Base-by-base conservation (phyloP, 2,329 filamentous ascomycete genomes). In the Cytospora piceae region DNA sequence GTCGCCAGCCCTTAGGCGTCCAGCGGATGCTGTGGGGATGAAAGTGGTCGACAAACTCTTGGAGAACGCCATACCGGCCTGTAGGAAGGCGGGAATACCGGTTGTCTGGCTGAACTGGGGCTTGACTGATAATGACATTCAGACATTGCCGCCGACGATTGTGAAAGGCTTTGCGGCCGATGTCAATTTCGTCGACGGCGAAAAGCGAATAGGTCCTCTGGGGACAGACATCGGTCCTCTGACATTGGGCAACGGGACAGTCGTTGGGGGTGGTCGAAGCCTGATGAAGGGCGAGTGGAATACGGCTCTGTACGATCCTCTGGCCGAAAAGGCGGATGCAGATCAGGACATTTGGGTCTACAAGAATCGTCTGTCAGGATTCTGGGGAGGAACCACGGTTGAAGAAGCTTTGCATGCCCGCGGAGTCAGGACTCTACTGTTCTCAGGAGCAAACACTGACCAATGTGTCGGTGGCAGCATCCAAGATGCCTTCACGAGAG, bases 251-350 rank as follows among this genome's bases (percentile, higher is more conserved):
- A 7, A 53, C 24, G 51, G 63, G 2, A 24, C 1, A 15, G 49
- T 58, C 29, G 46, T 68, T 17, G 39, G 31, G 1, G 59, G 46
- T 29, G 64, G 64, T 12, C 58, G 63, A 7, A n/a, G 20, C 12
- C 12, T 68, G 29, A 66, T 66, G 22, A 27, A 27, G 2, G 42
- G 42, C 49, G 52, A 66, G 51, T 69, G 66, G 66, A 68, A 69
- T 49, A 59, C 46, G 1, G 66, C 57, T 22, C 31, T 67, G 14
- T 57, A 66, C 61, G 15, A 4, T 5, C n/a, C 0, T 6, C 42
- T 64, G 11, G 42, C 20, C 14, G 54, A 58, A n/a, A 22, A 15
- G 6, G 53, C 42, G 20, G n/a, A 52, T 7, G 15, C 31, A 11
- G n/a, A 24, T 27, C 61, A 64, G 17, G 61, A 64, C n/a, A 53